Evolutionary conservation across 306 rosid species (phyloP).

Genomic region (Erythrophleum fordii): DNA sequence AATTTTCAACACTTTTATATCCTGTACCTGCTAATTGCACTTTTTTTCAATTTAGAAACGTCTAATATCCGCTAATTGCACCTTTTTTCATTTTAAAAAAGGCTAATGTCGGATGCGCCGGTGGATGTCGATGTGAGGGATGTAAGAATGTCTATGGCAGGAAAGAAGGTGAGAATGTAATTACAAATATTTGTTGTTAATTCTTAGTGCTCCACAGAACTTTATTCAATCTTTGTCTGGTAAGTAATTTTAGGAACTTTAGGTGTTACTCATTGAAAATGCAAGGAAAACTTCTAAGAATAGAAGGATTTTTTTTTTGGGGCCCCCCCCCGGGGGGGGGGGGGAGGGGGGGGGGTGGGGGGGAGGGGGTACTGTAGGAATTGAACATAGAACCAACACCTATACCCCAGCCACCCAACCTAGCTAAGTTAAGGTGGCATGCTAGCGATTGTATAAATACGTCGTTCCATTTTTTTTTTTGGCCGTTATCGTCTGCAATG

Average conservation of each 20-base stretch:
- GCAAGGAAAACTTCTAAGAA: background rate
- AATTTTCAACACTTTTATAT: background rate
- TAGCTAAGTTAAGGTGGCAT: background rate
- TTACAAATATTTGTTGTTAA: background rate
- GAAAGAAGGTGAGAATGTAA: slow-evolving; percentile 51
- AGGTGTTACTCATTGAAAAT: background rate
- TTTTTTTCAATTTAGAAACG: slow-evolving; percentile 24
- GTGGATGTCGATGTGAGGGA: slow-evolving; percentile 57
- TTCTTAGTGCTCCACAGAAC: background rate
- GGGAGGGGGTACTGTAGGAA: background rate
- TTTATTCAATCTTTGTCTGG: background rate
- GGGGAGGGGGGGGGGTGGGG: too few relatives aligned
- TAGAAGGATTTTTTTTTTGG: background rate
- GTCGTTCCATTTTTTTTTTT: background rate
- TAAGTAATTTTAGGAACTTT: background rate
- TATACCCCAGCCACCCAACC: background rate
- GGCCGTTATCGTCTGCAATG: background rate
- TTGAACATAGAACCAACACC: background rate
- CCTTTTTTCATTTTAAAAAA: slow-evolving; percentile 9
- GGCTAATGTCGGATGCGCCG: slow-evolving; percentile 63
- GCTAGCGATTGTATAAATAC: background rate
- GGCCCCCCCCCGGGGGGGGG: too few relatives aligned
- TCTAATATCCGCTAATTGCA: slow-evolving; percentile 38
- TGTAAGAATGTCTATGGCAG: slow-evolving; percentile 59
- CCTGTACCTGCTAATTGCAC: background rate